Conservation (phyloP, 2,329 filamentous ascomycete genomes). For the Penicillium sclerotigenum region DNA sequence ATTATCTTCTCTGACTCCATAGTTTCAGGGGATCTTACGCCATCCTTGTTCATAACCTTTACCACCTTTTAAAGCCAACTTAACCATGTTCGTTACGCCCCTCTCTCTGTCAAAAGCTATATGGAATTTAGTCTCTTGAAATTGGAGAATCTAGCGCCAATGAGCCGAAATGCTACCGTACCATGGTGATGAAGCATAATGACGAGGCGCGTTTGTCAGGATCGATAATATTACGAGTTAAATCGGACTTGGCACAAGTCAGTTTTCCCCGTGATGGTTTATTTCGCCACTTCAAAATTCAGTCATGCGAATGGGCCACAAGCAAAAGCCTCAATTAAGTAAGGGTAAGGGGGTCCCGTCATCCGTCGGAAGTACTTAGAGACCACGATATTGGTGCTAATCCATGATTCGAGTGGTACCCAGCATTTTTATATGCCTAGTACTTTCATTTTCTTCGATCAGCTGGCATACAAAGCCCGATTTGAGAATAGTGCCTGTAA, state of each 20-base stretch:
- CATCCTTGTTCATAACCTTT: not conserved
- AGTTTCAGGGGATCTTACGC: not conserved
- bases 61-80: not conserved
- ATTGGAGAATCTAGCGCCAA: not conserved
- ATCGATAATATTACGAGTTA: not conserved
- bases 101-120: not conserved
- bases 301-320: not conserved
- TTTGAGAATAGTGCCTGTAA: not conserved
- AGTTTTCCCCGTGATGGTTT: not conserved
- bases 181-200: not conserved
- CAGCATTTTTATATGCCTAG: not conserved
- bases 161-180: not conserved
- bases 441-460: not conserved
- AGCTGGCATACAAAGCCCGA: not conserved
- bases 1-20: not conserved
- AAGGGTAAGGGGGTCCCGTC: not conserved
- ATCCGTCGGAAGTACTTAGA: not conserved
- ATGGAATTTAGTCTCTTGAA: not conserved
- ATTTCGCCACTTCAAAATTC: not conserved
- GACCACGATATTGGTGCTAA: not conserved
- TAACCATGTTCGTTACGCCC: not conserved
- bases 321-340: not conserved
- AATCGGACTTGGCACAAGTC: not conserved
- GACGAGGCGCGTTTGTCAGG: not conserved
- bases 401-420: not conserved